These are phyloP conservation scores for Rhizophagus clarus DNA, from an alignment of 192 early-diverging fungal genomes.

Conservation along the genomic window DNA sequence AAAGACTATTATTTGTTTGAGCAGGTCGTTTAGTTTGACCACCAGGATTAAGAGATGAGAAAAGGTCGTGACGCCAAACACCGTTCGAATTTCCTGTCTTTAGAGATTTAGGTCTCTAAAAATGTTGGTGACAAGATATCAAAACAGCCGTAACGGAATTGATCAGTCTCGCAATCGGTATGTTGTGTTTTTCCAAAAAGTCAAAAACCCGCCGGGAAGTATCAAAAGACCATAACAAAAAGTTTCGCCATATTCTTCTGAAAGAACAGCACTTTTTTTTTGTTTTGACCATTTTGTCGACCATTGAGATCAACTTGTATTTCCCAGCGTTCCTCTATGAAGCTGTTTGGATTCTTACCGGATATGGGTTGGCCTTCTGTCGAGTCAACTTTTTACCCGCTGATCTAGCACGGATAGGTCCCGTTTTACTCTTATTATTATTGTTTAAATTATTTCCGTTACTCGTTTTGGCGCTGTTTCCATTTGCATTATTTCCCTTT, in stretches of 20 bases:
- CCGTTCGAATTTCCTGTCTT: conserved; percentile 29
- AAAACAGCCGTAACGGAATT: conserved; percentile 11
- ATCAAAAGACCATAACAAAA: conserved; percentile 7
- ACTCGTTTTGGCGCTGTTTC: neutral
- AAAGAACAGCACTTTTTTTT: conserved; percentile 4
- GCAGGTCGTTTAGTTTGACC: conserved; percentile 10
- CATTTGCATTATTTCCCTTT: neutral
- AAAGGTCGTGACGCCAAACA: conserved; percentile 32
- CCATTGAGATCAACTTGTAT: conserved; percentile 6
- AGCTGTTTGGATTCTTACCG: conserved; percentile 35
- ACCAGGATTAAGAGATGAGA: conserved; percentile 19
- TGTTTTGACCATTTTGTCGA: neutral
- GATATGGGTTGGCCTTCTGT: conserved; percentile 35
- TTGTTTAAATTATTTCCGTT: conserved; percentile 10
- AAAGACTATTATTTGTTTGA: conserved; percentile 5
- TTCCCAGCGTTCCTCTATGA: conserved; percentile 12
- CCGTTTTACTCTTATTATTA: conserved; percentile 23
- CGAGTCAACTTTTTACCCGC: conserved; percentile 32
- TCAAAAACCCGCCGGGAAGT: conserved; percentile 2
- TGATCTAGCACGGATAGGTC: conserved; percentile 30
- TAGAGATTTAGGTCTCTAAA: conserved; percentile 23
- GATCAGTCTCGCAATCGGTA: conserved; percentile 12
- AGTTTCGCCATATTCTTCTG: conserved; percentile 27
- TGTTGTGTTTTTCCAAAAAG: neutral
- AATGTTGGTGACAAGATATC: neutral